Evolutionary conservation across 225 moss, liverwort and hornwort species (phyloP), one percentile per base, ranked within the genome.

Genomic region (Marchantia paleacea): DNA sequence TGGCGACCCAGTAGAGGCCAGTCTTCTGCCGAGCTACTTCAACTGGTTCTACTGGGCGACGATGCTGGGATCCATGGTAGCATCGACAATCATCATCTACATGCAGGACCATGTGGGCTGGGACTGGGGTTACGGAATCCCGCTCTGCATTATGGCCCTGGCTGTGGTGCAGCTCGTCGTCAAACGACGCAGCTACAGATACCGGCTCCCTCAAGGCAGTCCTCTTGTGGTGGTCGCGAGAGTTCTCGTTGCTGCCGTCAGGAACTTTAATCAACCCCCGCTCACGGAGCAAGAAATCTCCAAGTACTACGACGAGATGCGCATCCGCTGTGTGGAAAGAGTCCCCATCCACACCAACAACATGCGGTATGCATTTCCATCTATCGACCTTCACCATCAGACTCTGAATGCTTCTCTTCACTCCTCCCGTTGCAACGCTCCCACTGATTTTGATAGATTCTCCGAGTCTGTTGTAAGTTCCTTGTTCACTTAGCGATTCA

Each of bases 41-140:
- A 90, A 91, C 51, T 90, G 90, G 90, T 89, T 90, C 74, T 86
- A 87, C 51, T 81, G 90, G 86, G 84, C 85, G 0, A 80, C 86
- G 1, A 80, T 83, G 60, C 2, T 85, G 0, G 88, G 87, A 4
- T 84, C 85, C 0, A 12, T 91, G 0, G 67, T 90, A 0, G 73
- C 91, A 0, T 72, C 85, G 1, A 92, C 87, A 0, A 15, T 81
- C 2, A 53, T 92, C 0, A 22, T 92, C 47, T 92, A 87, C 49
- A 68, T 90, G 19, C 88, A 88, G 54, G 73, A 85, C 55, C 52
- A 77, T 30, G 30, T 89, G 0, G 88, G 92, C 0, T 77, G 87
- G 12, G 85, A 85, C 0, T 90, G 85, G 87, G 89, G 86, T 0
- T 92, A 87, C 22, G 90, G 87, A 0, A 51, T 84, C 3, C 82